A percentile compares a stretch with the other conserved stretches of the same genome.
Conservation (phyloP, 75 land plant species). For the Chamaecyparis obtusa region DNA sequence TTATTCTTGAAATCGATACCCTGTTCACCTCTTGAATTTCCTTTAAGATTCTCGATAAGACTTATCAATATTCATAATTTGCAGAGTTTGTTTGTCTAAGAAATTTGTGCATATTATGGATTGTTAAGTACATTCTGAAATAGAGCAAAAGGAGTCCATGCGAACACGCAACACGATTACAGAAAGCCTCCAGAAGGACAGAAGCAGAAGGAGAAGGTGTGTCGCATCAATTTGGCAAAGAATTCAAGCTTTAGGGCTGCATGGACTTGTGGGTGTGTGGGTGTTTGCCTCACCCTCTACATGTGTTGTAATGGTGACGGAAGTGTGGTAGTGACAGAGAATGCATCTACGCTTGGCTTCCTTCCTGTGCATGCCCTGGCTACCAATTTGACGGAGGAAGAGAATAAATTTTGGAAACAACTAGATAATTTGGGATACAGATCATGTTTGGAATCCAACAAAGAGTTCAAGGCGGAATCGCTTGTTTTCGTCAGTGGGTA, state of each 20-base stretch:
- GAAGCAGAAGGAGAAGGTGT: neutral
- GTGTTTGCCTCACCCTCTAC: neutral
- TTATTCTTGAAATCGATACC: too few relatives aligned
- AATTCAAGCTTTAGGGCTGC: neutral
- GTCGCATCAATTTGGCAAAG: neutral
- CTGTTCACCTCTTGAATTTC: too few relatives aligned
- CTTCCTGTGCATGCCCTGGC: conserved; percentile 9
- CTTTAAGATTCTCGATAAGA: too few relatives aligned
- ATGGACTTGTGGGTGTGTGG: neutral
- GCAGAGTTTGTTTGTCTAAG: too few relatives aligned
- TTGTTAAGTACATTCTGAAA: too few relatives aligned
- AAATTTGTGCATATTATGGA: too few relatives aligned
- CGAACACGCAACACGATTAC: conserved; percentile 18
- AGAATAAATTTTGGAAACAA: conserved; percentile 75
- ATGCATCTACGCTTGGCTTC: neutral
- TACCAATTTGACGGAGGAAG: conserved; percentile 24
- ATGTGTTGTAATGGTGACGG: neutral
- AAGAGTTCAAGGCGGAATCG: conserved; percentile 34
- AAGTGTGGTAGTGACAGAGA: neutral
- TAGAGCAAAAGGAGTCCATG: too few relatives aligned
- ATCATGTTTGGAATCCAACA: conserved; percentile 61
- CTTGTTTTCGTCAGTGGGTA: conserved; percentile 15
- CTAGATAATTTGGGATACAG: conserved; percentile 66
- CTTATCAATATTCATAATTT: too few relatives aligned
- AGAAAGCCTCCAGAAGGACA: conserved; percentile 13